These are phyloP conservation scores for Suhomyces emberorum DNA, from an alignment of 805 yeast species.

Conservation along the genomic window DNA sequence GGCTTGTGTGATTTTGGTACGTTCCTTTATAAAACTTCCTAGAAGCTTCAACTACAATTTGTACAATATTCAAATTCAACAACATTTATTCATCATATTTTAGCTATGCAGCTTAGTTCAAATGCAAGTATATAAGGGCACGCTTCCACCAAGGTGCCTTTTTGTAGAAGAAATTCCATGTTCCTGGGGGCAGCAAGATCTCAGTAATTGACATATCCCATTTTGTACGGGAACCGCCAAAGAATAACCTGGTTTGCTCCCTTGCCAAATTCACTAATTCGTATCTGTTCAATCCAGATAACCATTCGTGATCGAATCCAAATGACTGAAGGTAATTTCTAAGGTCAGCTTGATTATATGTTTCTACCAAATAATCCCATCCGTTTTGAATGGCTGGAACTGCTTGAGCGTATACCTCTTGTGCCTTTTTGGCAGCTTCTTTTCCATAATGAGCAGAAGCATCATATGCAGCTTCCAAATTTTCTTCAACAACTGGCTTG, in stretches of 20 bases:
- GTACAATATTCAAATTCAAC: too few species aligned
- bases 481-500: slow-evolving; percentile 11
- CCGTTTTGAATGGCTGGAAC: background rate
- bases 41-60: too few species aligned
- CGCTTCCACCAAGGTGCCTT: too few species aligned
- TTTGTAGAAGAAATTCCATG: too few species aligned
- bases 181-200: too few species aligned
- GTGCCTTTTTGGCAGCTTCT: slow-evolving; percentile 1
- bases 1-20: too few species aligned
- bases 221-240: slow-evolving; percentile 16
- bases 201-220: slow-evolving; percentile 10
- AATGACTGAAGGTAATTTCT: slow-evolving; percentile 38
- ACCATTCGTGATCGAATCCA: slow-evolving; percentile 32
- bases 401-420: slow-evolving; percentile 6
- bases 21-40: too few species aligned
- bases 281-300: slow-evolving; percentile 20
- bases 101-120: too few species aligned
- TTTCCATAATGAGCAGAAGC: slow-evolving; percentile 8
- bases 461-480: slow-evolving; percentile 8
- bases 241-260: slow-evolving; percentile 39
- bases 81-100: too few species aligned
- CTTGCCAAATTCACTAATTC: slow-evolving; percentile 39
- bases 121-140: too few species aligned
- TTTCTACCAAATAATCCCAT: slow-evolving; percentile 23
- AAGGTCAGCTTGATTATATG: slow-evolving; percentile 45